Evolutionary conservation across 2,329 filamentous ascomycete genomes (phyloP).

Genomic region (Colletotrichum orchidophilum): DNA sequence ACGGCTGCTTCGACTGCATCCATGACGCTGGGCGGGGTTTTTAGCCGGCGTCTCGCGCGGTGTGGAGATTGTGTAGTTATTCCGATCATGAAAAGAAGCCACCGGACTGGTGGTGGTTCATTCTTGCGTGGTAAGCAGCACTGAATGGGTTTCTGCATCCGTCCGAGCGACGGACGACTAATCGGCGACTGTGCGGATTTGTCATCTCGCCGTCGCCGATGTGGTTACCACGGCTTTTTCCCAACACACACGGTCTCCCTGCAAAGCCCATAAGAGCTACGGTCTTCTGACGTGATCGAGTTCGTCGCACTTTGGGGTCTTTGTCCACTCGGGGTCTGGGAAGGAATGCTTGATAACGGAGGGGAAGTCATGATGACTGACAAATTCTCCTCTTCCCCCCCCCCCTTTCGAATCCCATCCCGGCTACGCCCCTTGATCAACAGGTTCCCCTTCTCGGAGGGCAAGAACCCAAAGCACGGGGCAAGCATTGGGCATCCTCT

Average conservation of each 20-base stretch:
- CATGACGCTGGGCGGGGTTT: too few relatives aligned
- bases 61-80: background rate
- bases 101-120: background rate
- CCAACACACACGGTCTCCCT: background rate
- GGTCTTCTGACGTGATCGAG: background rate
- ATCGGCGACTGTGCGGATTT: background rate
- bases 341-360: background rate
- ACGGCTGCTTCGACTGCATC: too few relatives aligned
- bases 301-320: background rate
- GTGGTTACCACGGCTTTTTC: background rate
- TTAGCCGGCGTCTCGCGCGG: background rate
- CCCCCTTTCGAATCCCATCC: background rate
- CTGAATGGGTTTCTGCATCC: background rate
- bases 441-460: background rate
- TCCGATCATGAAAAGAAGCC: background rate
- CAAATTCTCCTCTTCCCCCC: background rate
- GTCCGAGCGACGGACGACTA: background rate
- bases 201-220: background rate
- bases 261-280: background rate
- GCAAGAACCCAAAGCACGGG: background rate
- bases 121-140: background rate
- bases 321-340: background rate
- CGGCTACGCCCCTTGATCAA: background rate
- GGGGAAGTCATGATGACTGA: background rate
- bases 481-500: background rate